These are phyloP conservation scores for Ophiocordyceps camponoti-saundersi DNA, from an alignment of 2,329 filamentous ascomycete genomes.

Conservation along the genomic window DNA sequence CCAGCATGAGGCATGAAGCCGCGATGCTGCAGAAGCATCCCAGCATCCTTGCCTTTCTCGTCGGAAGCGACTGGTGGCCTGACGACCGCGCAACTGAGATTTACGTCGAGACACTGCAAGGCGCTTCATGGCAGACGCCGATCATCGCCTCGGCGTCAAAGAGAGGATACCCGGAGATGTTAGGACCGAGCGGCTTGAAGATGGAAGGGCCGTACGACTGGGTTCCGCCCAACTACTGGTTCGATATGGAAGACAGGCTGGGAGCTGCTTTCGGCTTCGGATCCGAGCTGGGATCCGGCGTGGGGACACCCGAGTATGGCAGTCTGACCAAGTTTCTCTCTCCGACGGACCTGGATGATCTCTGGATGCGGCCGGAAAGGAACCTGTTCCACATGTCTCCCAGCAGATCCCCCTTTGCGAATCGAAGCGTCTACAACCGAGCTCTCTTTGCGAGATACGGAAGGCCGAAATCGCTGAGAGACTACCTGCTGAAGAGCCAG, in stretches of 20 bases:
- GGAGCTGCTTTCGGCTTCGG: slow-evolving; percentile 48
- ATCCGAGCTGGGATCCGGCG: slow-evolving; percentile 43
- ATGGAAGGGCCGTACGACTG: slow-evolving; percentile 53
- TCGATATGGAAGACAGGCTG: slow-evolving; percentile 23
- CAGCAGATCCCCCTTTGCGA: slow-evolving; percentile 34
- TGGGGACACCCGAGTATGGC: slow-evolving; percentile 40
- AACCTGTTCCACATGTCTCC: slow-evolving; percentile 43
- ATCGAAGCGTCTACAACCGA: slow-evolving; percentile 38
- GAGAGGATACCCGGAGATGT: slow-evolving; percentile 29
- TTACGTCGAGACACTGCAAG: slow-evolving; percentile 32
- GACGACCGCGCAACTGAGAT: slow-evolving; percentile 35
- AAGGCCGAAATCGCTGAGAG: slow-evolving; percentile 28
- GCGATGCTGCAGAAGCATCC: slow-evolving; percentile 42
- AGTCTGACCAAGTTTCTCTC: slow-evolving; percentile 38
- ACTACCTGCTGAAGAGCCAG: slow-evolving; percentile 43
- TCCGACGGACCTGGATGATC: slow-evolving; percentile 28
- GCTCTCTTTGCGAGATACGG: slow-evolving; percentile 35
- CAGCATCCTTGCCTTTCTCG: slow-evolving; percentile 37
- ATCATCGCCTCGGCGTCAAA: slow-evolving; percentile 40
- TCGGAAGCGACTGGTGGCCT: slow-evolving; percentile 49
- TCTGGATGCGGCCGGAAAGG: slow-evolving; percentile 37
- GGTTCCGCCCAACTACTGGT: slow-evolving; percentile 51
- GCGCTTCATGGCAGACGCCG: slow-evolving; percentile 36
- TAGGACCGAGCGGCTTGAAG: slow-evolving; percentile 43
- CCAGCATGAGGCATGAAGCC: slow-evolving; percentile 41